phyloP scores from a whole-genome alignment of 768 basidiomycete species.

The Tephrocybe sp. region DNA sequence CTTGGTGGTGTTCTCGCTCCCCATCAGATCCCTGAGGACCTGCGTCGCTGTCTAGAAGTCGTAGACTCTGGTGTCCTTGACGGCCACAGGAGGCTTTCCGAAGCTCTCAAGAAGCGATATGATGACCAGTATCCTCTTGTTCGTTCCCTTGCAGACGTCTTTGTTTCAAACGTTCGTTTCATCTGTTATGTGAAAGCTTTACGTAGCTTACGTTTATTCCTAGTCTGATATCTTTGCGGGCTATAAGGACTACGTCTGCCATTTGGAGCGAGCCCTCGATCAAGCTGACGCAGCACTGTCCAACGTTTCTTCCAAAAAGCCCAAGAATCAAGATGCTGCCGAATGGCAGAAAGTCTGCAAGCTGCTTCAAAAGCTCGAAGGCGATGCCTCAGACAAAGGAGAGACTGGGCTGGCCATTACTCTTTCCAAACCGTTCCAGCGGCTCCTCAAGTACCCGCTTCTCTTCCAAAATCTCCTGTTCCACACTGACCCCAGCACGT shows the following conservation, averaged over 20 bases:
- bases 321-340: conserved; percentile 76
- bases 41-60: conserved; percentile 82
- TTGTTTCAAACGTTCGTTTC: conserved; percentile 82
- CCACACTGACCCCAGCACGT: conserved; percentile 95
- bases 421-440: conserved; percentile 95
- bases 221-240: conserved; percentile 93
- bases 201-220: conserved; percentile 6
- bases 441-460: conserved; percentile 93
- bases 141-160: conserved; percentile 91
- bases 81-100: conserved; percentile 84
- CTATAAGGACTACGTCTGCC: conserved; percentile 93
- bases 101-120: conserved; percentile 84
- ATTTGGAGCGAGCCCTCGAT: conserved; percentile 85
- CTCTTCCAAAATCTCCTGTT: conserved; percentile 97
- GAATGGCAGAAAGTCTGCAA: conserved; percentile 80
- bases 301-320: conserved; percentile 64
- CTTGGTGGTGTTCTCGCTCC: conserved; percentile 62
- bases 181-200: conserved; percentile 1
- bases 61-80: conserved; percentile 84
- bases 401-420: conserved; percentile 95
- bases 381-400: conserved; percentile 76
- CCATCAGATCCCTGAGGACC: conserved; percentile 82
- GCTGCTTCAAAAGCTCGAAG: conserved; percentile 74
- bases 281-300: conserved; percentile 81
- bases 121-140: conserved; percentile 96